Conservation (phyloP, 2,329 filamentous ascomycete genomes). For the Nigrograna mackinnonii region DNA sequence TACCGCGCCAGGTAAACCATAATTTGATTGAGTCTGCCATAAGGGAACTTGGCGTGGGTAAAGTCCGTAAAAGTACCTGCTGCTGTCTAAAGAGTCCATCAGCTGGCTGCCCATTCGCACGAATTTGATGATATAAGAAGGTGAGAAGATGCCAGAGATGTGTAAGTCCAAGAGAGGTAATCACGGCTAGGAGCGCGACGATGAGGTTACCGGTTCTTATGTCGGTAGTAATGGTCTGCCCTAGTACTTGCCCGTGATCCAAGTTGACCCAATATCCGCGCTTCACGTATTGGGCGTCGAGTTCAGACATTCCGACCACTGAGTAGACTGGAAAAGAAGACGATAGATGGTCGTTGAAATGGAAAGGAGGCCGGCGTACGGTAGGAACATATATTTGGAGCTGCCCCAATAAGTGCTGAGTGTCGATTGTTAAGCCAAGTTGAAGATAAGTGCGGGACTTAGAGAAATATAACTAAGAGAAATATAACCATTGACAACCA, state of each 20-base stretch:
- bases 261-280: constrained; percentile 12
- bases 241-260: constrained; percentile 9
- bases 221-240: constrained; percentile 6
- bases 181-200: constrained; percentile 6
- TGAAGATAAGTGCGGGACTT: no score
- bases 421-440: no score
- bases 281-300: constrained; percentile 12
- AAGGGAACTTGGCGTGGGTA: constrained; percentile 4
- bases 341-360: no score
- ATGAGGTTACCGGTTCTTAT: constrained; percentile 3
- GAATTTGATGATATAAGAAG: constrained; percentile 2
- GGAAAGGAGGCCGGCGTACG: no score
- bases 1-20: neutral
- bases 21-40: constrained; percentile 4
- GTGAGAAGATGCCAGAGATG: constrained; percentile 6
- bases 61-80: constrained; percentile 4
- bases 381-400: no score
- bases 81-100: no score
- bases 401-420: no score
- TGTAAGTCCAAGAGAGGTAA: neutral
- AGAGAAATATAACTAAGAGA: no score
- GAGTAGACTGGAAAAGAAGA: no score
- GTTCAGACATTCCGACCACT: constrained; percentile 16
- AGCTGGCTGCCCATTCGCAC: constrained; percentile 2
- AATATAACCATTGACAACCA: no score